phyloP scores from a whole-genome alignment of 2,329 filamentous ascomycete species.

The Niveomyces coronatus region DNA sequence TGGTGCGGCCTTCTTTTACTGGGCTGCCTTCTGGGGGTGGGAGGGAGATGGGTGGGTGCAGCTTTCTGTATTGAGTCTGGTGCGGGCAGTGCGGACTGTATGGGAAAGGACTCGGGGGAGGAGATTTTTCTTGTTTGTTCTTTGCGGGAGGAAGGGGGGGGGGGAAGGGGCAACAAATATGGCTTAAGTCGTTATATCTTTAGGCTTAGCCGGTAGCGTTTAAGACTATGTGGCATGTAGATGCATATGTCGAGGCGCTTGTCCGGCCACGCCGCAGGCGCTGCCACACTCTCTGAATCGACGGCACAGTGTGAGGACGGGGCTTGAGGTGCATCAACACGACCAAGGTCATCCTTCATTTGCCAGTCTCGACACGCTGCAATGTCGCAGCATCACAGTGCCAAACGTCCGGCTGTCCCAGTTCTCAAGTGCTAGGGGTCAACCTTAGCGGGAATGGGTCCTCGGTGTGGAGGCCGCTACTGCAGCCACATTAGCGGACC shows the following conservation, averaged over 20 bases:
- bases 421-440: neutral
- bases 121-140: too few species aligned
- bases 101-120: too few species aligned
- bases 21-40: neutral
- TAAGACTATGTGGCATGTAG: slow-evolving; percentile 13
- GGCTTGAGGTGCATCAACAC: too few species aligned
- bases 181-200: slow-evolving; percentile 15
- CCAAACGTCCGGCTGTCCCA: neutral
- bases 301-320: neutral
- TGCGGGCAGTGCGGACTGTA: slow-evolving; percentile 15
- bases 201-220: slow-evolving; percentile 13
- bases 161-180: slow-evolving; percentile 13
- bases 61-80: slow-evolving; percentile 29
- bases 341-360: too few species aligned
- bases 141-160: slow-evolving; percentile 20
- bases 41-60: slow-evolving; percentile 13
- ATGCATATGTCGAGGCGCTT: slow-evolving; percentile 23
- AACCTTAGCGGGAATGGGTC: neutral
- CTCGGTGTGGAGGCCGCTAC: slow-evolving; percentile 4
- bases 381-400: too few species aligned
- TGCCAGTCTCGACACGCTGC: too few species aligned
- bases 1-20: slow-evolving; percentile 24
- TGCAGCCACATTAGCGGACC: neutral
- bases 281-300: neutral
- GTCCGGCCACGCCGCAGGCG: slow-evolving; percentile 2